Evolutionary conservation across 2,329 filamentous ascomycete species (phyloP).

Genomic region (Escovopsis sp.): DNA sequence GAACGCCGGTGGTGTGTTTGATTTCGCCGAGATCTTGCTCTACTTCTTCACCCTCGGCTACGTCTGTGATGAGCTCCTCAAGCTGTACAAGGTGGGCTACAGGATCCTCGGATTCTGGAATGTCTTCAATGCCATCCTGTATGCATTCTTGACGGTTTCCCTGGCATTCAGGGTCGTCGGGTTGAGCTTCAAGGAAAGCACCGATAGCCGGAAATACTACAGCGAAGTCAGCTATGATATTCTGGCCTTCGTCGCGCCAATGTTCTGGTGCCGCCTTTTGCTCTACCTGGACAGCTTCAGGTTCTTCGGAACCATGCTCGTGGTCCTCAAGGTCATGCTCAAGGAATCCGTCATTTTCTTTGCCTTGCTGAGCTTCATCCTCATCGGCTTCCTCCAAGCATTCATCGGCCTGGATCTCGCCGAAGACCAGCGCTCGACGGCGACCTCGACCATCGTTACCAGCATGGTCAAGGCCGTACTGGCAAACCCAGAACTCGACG

Average conservation of each 20-base stretch:
- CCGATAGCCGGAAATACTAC: constrained; percentile 37
- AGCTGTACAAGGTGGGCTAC: constrained; percentile 87
- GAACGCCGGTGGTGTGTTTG: constrained; percentile 70
- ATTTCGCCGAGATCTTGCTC: constrained; percentile 67
- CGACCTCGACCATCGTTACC: constrained; percentile 60
- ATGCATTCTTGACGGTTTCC: constrained; percentile 62
- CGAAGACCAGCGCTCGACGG: constrained; percentile 53
- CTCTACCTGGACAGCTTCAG: constrained; percentile 86
- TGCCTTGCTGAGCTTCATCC: constrained; percentile 68
- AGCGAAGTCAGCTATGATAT: constrained; percentile 88
- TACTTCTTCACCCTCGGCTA: constrained; percentile 90
- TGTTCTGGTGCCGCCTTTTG: constrained; percentile 92
- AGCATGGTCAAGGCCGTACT: constrained; percentile 84
- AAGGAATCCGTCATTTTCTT: constrained; percentile 94
- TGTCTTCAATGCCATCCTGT: constrained; percentile 77
- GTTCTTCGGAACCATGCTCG: constrained; percentile 97
- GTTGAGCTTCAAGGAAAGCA: constrained; percentile 42
- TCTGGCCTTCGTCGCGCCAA: constrained; percentile 78
- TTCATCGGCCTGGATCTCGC: constrained; percentile 84
- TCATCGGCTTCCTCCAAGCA: constrained; percentile 79
- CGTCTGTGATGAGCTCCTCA: constrained; percentile 71
- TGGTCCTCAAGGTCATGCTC: constrained; percentile 92
- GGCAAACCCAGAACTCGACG: constrained; percentile 77
- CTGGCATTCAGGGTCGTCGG: constrained; percentile 70
- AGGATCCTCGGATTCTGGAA: constrained; percentile 96